Evolutionary conservation across 768 basidiomycete species (phyloP).

Genomic region (Boletus insuetus): DNA sequence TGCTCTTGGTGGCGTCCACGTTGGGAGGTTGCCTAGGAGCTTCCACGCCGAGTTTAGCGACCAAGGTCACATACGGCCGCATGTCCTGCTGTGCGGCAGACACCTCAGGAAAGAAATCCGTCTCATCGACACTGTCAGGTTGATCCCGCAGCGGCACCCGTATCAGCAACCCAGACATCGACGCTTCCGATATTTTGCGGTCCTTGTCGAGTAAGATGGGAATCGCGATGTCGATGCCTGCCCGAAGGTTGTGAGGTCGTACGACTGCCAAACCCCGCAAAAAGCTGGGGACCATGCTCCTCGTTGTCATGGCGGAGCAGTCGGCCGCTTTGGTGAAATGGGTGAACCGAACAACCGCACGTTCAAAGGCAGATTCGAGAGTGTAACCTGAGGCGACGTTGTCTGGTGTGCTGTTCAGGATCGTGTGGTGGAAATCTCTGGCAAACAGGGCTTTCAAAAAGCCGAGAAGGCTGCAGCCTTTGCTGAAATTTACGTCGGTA

Average conservation of each 20-base stretch:
- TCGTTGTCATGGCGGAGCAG: neutral
- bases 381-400: neutral
- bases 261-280: neutral
- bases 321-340: neutral
- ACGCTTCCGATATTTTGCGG: neutral
- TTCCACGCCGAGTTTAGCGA: neutral
- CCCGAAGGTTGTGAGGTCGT: neutral
- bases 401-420: too few relatives aligned
- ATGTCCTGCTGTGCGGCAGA: neutral
- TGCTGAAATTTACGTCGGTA: too few relatives aligned
- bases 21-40: neutral
- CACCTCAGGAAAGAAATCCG: neutral
- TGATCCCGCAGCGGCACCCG: neutral
- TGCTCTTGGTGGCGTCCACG: too few relatives aligned
- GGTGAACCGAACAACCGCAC: neutral
- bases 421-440: too few relatives aligned
- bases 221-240: neutral
- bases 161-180: neutral
- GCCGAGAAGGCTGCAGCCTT: too few relatives aligned
- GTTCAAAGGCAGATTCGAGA: neutral
- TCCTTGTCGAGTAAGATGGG: neutral
- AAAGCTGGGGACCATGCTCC: neutral
- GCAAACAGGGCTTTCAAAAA: too few relatives aligned
- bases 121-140: neutral
- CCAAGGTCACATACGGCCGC: neutral